Conservation (phyloP, 2,329 filamentous ascomycete genomes). For the Knoxdaviesia capensis region DNA sequence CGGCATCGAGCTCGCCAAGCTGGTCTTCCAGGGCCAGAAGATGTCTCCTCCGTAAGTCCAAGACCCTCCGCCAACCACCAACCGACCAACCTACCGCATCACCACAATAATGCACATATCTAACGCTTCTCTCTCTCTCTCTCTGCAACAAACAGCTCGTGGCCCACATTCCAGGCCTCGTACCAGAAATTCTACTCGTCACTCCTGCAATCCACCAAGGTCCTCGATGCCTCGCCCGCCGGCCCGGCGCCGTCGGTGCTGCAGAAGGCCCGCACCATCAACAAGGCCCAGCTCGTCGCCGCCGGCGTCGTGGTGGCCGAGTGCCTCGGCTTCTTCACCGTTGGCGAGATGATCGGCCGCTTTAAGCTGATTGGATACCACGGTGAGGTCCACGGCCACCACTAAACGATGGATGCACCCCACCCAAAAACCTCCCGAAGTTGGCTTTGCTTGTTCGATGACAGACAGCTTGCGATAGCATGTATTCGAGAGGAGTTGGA, state of each 20-base stretch:
- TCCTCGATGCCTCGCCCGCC: conserved; percentile 31
- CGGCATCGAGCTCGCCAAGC: conserved; percentile 66
- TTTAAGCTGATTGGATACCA: conserved; percentile 91
- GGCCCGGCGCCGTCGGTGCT: conserved; percentile 32
- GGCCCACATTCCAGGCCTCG: conserved; percentile 71
- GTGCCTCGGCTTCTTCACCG: conserved; percentile 88
- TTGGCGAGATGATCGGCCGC: conserved; percentile 90
- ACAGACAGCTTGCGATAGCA: too few species aligned
- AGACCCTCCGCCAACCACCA: conserved; percentile 1
- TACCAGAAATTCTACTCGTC: conserved; percentile 56
- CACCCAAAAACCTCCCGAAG: background rate
- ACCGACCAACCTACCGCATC: conserved; percentile 5
- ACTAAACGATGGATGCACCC: conserved; percentile 18
- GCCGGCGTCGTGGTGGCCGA: conserved; percentile 69
- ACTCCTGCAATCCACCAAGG: conserved; percentile 44
- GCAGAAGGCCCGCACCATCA: conserved; percentile 42
- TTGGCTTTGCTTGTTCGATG: background rate
- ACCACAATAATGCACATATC: background rate
- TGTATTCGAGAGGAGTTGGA: too few species aligned
- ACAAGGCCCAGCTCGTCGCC: conserved; percentile 46
- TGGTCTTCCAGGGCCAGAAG: conserved; percentile 72
- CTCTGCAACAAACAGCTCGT: conserved; percentile 30
- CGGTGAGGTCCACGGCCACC: conserved; percentile 42
- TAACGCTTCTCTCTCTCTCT: background rate
- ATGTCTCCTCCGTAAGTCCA: conserved; percentile 83